Evolutionary conservation across 257 asterid species (phyloP), one percentile per base, ranked within the genome.

Genomic region (Gentiana macrophylla): DNA sequence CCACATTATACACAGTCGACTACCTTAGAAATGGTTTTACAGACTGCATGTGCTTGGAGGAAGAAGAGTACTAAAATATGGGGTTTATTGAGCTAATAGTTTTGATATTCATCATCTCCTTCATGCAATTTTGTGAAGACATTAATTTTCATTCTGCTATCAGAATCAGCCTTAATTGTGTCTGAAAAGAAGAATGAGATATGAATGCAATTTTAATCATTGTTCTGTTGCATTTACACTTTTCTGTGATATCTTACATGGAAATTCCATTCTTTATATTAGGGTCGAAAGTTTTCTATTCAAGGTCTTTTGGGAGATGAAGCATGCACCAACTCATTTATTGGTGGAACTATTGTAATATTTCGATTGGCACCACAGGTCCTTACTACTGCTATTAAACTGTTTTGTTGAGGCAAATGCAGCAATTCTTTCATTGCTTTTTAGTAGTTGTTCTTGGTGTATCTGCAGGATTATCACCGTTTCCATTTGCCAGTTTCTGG

Each of bases 291-390:
- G 61, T 92, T 88, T 73, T 92, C 99, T 56, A 68, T 92, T 55
- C 71, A 60, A 77, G 99, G 99, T 50, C 97, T 92, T 60, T 76
- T 92, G 76, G 96, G 98, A 62, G 61, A 83, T 59, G 94, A 83
- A 80, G 67, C 74, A 34, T 77, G 74, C 74, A 71, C 91, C 46
- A 56, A 65, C 65, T 77, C 77, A 62, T 92, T 85, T 74, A 69
- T 59, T 62, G 80, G 73, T 73, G 97, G 97, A 68, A 76, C 84
- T 69, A 64, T 92, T 52, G 99, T 88, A 74, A 88, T 92, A 80
- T 92, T 85, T 72, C 84, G 99, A 67, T 72, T 92, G 89, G 99
- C 99, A 34, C 99, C 99, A 59, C 99, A 92, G 95, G 98, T 91
- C 77, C 34, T 35, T 41, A 45, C 44, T 51, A 49, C 55, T 32